phyloP scores from a whole-genome alignment of 345 rosid species.

The Salix suchowensis region DNA sequence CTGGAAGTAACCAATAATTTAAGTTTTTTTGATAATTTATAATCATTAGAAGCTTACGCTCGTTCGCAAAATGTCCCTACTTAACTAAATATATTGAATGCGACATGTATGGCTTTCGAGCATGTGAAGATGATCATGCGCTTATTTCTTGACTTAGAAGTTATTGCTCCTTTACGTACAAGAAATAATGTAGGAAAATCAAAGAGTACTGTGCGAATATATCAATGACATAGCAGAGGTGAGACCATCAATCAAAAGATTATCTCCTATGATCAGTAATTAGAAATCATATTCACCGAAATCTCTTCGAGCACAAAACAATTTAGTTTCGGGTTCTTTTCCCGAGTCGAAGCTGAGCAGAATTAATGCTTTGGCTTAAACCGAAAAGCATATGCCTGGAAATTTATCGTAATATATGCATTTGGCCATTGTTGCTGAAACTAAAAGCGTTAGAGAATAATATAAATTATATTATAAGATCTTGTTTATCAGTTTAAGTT shows the following conservation, averaged over 20 bases:
- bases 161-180: background rate
- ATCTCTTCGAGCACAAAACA: background rate
- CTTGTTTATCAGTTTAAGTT: too few relatives aligned
- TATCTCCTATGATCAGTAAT: background rate
- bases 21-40: too few relatives aligned
- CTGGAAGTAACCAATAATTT: background rate
- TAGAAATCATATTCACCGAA: background rate
- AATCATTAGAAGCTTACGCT: too few relatives aligned
- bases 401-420: background rate
- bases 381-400: background rate
- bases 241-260: background rate
- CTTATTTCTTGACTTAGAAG: slow-evolving; percentile 10
- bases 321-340: too few relatives aligned
- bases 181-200: background rate
- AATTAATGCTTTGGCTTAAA: background rate
- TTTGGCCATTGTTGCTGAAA: background rate
- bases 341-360: background rate
- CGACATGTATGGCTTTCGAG: background rate
- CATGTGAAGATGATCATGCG: background rate
- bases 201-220: background rate
- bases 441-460: background rate
- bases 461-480: too few relatives aligned
- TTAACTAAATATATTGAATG: background rate
- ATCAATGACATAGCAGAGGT: background rate
- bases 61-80: background rate